Evolutionary conservation across 805 yeast genomes (phyloP), one percentile per base, ranked within the genome.

Genomic region (Kuraishia floccosa): DNA sequence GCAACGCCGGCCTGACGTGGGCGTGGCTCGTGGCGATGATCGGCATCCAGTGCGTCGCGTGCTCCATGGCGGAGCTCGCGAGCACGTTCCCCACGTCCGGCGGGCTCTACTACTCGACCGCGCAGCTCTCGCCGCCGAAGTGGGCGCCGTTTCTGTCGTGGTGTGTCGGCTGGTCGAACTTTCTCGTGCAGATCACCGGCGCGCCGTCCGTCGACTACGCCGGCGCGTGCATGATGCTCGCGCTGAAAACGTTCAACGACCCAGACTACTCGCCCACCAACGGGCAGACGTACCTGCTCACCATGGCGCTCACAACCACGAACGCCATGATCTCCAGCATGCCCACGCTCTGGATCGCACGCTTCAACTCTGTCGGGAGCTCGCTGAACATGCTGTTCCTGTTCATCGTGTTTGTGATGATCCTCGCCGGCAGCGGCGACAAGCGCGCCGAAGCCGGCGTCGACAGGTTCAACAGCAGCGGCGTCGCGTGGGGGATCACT

Each of bases 81-180:
- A 62, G 72, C 17, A 73, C 80, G 5, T 71, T 70, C 54, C 85
- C 85, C 24, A 75, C 80, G 6, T 61, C 77, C 8, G 71, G 80
- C 17, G 84, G 84, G 28, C 63, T 79, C 6, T 80, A 79, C 30
- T 77, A 76, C 41, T 81, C 84, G 36, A 76, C 76, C 2, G 63
- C 72, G 2, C 72, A 72, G 42, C 53, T 75, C 38, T 68, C 81
- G 3, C 81, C 82, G 10, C 68, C 66, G 15, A 58, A 57, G 39
- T 58, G 54, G 49, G 66, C 66, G 12, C 69, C 79, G 1, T 49
- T 70, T 16, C 54, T 70, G 30, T 68, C 82, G 5, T 75, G 80
- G 80, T 44, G 65, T 30, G 70, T 73, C 6, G 75, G 80, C 35
- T 75, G 77, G 70, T 58, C 74, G 17, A 75, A 75, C 54, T 75